These are phyloP conservation scores for Quercus ilex DNA, from an alignment of 306 rosid genomes.

Conservation along the genomic window DNA sequence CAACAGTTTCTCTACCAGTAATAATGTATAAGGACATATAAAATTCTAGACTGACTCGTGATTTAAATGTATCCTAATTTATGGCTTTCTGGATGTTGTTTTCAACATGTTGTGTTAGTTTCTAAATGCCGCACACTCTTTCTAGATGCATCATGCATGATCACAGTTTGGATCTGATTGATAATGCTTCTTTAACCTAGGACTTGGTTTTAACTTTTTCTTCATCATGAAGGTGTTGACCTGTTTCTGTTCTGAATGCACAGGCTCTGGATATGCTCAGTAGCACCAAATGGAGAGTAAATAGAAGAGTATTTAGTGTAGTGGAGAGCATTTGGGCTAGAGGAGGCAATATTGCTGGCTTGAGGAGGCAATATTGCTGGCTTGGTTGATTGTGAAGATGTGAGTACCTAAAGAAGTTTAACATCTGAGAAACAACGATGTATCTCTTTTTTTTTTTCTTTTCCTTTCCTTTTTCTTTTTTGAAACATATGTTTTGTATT, in stretches of 20 bases:
- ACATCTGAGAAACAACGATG: not conserved
- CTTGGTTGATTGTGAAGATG: conserved; percentile 72
- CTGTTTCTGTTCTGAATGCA: conserved; percentile 4
- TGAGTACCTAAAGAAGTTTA: conserved; percentile 33
- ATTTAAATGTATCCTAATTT: not conserved
- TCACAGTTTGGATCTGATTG: conserved; percentile 7
- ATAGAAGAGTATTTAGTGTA: conserved; percentile 60
- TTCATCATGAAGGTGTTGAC: not conserved
- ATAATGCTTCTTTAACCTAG: conserved; percentile 8
- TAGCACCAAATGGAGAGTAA: conserved; percentile 80
- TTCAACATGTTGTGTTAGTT: not conserved
- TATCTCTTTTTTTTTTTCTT: not conserved
- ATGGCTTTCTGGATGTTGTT: not conserved
- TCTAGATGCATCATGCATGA: not conserved
- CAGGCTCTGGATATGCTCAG: conserved; percentile 89
- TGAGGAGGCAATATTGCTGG: conserved; percentile 85
- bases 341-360: conserved; percentile 84
- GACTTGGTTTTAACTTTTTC: not conserved
- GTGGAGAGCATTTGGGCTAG: conserved; percentile 78
- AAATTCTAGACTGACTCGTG: not conserved
- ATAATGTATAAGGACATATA: not conserved
- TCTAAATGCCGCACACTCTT: not conserved
- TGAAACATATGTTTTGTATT: not conserved
- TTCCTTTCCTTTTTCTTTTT: not conserved
- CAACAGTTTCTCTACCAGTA: not conserved